These are phyloP conservation scores for Pichia kudriavzevii DNA, from an alignment of 1,139 yeast genomes.

Conservation along the genomic window DNA sequence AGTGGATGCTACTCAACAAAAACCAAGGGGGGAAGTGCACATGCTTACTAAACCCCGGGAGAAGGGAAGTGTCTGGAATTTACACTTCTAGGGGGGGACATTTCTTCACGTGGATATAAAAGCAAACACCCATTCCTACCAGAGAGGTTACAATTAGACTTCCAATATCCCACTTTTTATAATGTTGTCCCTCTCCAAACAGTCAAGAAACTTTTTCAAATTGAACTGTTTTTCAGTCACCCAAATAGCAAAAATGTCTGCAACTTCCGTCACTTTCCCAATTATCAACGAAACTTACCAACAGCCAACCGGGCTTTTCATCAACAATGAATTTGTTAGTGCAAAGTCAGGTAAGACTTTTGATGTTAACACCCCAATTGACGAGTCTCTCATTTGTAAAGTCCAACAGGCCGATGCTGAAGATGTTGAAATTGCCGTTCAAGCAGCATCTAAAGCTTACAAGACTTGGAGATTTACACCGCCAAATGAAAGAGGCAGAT, in stretches of 20 bases:
- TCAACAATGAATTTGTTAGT: slow-evolving; percentile 51
- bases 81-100: no score
- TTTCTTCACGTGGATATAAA: no score
- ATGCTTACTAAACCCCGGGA: no score
- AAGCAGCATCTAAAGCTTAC: slow-evolving; percentile 50
- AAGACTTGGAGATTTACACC: slow-evolving; percentile 39
- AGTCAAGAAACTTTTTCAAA: no score
- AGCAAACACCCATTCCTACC: no score
- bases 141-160: no score
- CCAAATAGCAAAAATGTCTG: slow-evolving; percentile 11
- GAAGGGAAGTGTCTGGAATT: no score
- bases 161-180: no score
- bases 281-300: slow-evolving; percentile 40
- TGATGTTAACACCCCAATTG: slow-evolving; percentile 47
- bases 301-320: slow-evolving; percentile 64
- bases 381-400: slow-evolving; percentile 47
- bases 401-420: slow-evolving; percentile 49
- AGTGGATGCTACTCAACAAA: no score
- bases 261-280: slow-evolving; percentile 16
- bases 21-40: no score
- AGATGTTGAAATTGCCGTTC: slow-evolving; percentile 54
- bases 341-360: slow-evolving; percentile 45
- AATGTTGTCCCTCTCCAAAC: no score
- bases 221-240: background rate
- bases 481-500: slow-evolving; percentile 48